A percentile compares a stretch with the other conserved stretches of the same genome.
These are phyloP conservation scores for Secale cereale DNA, from an alignment of 176 grass and related monocot species.

Conservation along the genomic window DNA sequence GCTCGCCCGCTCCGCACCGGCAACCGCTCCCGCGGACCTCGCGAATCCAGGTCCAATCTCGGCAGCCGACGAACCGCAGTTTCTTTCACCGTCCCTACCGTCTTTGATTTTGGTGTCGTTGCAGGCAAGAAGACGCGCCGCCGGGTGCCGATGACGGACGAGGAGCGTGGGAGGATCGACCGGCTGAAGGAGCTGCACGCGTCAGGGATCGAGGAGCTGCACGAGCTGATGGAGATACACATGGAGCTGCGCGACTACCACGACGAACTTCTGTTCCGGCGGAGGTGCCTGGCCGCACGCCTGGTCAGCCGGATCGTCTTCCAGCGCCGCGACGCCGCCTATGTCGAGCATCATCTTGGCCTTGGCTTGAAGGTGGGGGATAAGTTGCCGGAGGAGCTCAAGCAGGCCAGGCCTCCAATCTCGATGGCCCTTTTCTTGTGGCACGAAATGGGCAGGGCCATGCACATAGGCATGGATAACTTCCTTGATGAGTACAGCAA, in stretches of 20 bases:
- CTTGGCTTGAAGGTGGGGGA: not conserved
- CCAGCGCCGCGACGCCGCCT: not conserved
- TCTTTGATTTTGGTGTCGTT: not conserved
- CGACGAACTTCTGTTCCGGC: conserved; percentile 1
- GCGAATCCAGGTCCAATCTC: not conserved
- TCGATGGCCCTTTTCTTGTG: too few relatives aligned
- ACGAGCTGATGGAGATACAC: not conserved
- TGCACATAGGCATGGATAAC: not conserved
- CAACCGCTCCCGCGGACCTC: not conserved
- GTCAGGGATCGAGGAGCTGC: not conserved
- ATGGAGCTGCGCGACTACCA: not conserved
- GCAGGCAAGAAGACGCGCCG: too few relatives aligned
- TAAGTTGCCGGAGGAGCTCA: not conserved
- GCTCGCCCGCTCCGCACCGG: not conserved
- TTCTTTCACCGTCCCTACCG: too few relatives aligned
- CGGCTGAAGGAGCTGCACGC: not conserved
- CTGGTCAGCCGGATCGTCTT: not conserved
- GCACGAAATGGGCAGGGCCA: not conserved
- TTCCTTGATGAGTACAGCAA: not conserved
- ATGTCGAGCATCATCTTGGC: not conserved
- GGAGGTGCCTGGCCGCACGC: conserved; percentile 7
- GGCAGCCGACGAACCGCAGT: too few relatives aligned
- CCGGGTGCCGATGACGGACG: not conserved
- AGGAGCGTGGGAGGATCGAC: not conserved
- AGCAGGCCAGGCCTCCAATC: not conserved